Evolutionary conservation across 192 early-diverging fungal genomes (phyloP), one percentile per base, ranked within the genome.

Genomic region (Entomortierella beljakovae): DNA sequence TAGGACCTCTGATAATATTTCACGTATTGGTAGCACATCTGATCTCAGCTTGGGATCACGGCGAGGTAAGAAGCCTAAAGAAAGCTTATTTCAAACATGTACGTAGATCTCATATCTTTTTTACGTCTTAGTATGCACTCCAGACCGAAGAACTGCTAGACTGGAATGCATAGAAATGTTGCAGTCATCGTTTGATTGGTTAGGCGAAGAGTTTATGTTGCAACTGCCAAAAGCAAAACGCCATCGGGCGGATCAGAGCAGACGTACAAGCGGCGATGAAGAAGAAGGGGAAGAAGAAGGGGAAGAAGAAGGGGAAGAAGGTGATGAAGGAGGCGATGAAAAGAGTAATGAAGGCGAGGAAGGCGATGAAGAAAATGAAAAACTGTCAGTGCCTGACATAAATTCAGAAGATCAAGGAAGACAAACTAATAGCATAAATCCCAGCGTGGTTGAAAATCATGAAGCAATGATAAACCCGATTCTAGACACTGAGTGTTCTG

Each of bases 131-230:
- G 1, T 11, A 56, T 23, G 35, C 6, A 20, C 5, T 43, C 11
- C 58, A 18, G 40, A 20, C 20, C n/a, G 5, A 11, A 50, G 46
- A 43, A 50, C 31, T 62, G 51, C 63, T 3, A 65, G 63, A 31
- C 34, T 32, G 22, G 20, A 6, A 20, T 65, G 63, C 37, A 55
- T 55, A 5, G 52, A 54, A 0, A 54, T 65, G 63, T 51, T 65
- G 16, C 31, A 33, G 5, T 55, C 63, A 10, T 55, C 63, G 22
- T 65, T 65, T 23, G 51, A 65, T 28, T 65, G 63, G 52, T 2
- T 55, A 2, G 63, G 63, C 23, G 51, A 65, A 20, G 25, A 33
- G 23, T 65, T 43, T 65, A n/a, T 51, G 0, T 35, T 65, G 31
- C 51, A 33, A 0, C 35, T 37, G 23, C 65, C 54, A 4, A 48